phyloP scores from a whole-genome alignment of 176 grass and related monocot genomes.

The Melocanna baccifera region DNA sequence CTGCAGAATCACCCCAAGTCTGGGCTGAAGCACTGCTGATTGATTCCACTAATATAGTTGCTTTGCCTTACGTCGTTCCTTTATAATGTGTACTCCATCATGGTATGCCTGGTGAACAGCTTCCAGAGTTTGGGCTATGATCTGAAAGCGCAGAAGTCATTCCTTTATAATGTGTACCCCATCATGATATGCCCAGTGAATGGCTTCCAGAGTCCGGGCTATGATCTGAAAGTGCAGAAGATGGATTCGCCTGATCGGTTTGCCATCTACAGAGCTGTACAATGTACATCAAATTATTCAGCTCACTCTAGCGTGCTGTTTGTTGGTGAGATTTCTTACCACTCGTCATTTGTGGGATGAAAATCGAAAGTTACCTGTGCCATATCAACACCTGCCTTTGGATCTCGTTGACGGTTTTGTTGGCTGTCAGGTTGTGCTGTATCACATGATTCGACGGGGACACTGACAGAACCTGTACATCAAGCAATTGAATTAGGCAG shows the following conservation, averaged over 20 bases:
- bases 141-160: slow-evolving; percentile 6
- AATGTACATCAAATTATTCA: background rate
- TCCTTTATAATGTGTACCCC: slow-evolving; percentile 37
- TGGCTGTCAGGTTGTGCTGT: background rate
- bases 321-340: background rate
- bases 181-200: background rate
- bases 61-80: slow-evolving; percentile 57
- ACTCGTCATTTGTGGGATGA: background rate
- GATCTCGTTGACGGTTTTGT: background rate
- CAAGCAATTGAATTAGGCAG: background rate
- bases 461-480: background rate
- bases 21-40: slow-evolving; percentile 46
- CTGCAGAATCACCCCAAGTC: slow-evolving; percentile 22
- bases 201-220: background rate
- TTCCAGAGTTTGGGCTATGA: background rate
- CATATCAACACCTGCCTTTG: background rate
- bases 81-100: slow-evolving; percentile 25
- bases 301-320: background rate
- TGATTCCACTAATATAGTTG: slow-evolving; percentile 29
- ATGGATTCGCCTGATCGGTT: background rate
- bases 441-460: background rate
- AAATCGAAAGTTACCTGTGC: background rate
- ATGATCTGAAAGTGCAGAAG: slow-evolving; percentile 16
- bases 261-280: background rate
- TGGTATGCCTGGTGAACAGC: background rate